phyloP scores from a whole-genome alignment of 257 asterid species.

The Solanum appendiculatum region DNA sequence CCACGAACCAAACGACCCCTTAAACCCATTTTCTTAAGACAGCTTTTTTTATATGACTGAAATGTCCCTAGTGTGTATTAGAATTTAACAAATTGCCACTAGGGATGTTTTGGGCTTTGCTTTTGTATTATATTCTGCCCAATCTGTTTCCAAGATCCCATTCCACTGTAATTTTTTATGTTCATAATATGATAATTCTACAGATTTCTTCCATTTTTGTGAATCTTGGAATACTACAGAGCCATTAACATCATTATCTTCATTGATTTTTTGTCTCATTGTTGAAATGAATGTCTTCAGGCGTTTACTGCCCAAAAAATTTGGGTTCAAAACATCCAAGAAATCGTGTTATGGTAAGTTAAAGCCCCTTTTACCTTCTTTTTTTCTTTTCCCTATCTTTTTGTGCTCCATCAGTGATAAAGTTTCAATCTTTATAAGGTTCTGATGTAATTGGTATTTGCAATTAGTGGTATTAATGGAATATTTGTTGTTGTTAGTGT shows the following conservation, averaged over 20 bases:
- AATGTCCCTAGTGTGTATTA: constrained; percentile 9
- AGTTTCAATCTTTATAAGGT: neutral
- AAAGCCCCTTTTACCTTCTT: neutral
- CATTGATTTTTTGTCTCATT: constrained; percentile 4
- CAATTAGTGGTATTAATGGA: neutral
- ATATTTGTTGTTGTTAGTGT: neutral
- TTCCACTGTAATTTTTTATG: neutral
- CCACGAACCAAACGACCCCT: too few relatives aligned
- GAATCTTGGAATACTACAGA: neutral
- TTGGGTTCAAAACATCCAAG: constrained; percentile 25
- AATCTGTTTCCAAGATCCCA: neutral
- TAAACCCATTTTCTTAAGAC: too few relatives aligned
- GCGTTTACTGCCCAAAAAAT: constrained; percentile 27
- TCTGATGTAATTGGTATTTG: neutral
- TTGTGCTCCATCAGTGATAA: neutral
- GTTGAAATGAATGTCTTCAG: constrained; percentile 57
- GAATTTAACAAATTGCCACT: constrained; percentile 3
- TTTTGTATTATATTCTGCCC: neutral
- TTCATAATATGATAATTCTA: constrained; percentile 1
- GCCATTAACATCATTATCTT: neutral
- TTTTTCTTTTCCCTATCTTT: neutral
- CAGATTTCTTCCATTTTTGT: neutral
- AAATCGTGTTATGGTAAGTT: constrained; percentile 37
- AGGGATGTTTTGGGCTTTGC: neutral
- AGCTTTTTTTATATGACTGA: constrained; percentile 12